Evolutionary conservation across 78 protist species (phyloP).

Genomic region (Dictyostelium purpureum): DNA sequence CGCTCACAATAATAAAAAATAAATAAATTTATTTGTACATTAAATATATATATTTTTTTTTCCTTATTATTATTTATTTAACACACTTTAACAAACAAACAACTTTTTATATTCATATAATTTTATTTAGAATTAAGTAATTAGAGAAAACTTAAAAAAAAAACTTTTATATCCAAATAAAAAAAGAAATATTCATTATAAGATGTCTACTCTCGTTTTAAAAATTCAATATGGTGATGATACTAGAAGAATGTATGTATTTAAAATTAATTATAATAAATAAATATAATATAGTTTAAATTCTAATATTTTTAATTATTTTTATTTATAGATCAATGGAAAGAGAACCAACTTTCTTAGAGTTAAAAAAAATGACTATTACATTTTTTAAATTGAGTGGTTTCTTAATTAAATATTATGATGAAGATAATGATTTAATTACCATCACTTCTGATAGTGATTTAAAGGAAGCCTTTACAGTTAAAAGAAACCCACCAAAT

Average conservation of each 20-base stretch:
- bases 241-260: constrained; percentile 69
- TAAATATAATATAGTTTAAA: background rate
- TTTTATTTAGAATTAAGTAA: no score
- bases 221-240: constrained; percentile 49
- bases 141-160: no score
- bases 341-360: constrained; percentile 40
- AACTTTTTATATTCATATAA: no score
- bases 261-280: background rate
- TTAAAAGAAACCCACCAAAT: constrained; percentile 2
- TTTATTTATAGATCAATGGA: constrained; percentile 33
- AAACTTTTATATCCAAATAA: no score
- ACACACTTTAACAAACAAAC: no score
- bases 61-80: no score
- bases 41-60: no score
- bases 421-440: constrained; percentile 61
- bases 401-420: constrained; percentile 32
- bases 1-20: no score
- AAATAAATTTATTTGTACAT: no score
- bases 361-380: background rate
- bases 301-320: background rate
- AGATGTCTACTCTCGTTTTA: background rate
- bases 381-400: constrained; percentile 2
- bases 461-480: constrained; percentile 48
- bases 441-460: constrained; percentile 43
- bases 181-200: no score